These are phyloP conservation scores for Aegle marmelos DNA, from an alignment of 345 rosid genomes.

Conservation along the genomic window DNA sequence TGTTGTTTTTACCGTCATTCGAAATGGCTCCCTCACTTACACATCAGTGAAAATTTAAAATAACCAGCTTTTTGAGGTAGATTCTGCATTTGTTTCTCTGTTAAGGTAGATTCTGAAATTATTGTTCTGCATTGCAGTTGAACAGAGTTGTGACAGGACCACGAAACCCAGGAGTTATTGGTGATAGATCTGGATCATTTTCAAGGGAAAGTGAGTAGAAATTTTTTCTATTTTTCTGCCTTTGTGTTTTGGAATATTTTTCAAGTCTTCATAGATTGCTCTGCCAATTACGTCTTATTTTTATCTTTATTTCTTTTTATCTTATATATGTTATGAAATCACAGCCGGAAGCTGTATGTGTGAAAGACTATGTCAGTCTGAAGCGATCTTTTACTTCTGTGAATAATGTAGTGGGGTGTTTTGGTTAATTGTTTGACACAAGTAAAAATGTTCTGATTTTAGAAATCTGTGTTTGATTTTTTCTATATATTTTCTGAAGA, in stretches of 20 bases:
- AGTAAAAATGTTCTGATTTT: background rate
- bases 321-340: background rate
- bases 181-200: conserved; percentile 93
- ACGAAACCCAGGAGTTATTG: conserved; percentile 87
- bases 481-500: background rate
- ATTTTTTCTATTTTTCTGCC: background rate
- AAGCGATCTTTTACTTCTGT: background rate
- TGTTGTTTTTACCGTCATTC: background rate
- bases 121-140: conserved; percentile 44
- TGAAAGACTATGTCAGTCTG: background rate
- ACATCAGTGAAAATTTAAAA: background rate
- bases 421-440: background rate
- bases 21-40: background rate
- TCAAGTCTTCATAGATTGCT: background rate
- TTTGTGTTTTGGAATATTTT: background rate
- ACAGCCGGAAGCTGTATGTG: background rate
- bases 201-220: conserved; percentile 95
- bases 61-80: background rate
- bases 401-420: background rate
- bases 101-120: conserved; percentile 1
- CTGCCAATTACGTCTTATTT: background rate
- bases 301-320: background rate
- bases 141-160: conserved; percentile 95
- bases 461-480: background rate
- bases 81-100: background rate